phyloP scores from a whole-genome alignment of 495 filamentous ascomycete species.

The Aspergillus ostianus region DNA sequence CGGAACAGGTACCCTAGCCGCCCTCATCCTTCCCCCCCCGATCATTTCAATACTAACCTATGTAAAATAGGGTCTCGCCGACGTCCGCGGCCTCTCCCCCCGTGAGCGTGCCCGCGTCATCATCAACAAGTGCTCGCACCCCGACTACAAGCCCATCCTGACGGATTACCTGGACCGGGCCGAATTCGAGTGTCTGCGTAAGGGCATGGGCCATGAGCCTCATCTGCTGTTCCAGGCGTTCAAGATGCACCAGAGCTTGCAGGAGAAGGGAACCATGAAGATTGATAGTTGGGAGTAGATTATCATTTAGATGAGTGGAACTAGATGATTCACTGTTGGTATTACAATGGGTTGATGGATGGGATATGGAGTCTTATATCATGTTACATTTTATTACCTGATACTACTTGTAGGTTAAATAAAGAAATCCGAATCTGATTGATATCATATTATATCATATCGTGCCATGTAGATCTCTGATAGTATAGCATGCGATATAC shows the following conservation, averaged over 20 bases:
- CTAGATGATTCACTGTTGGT: no score
- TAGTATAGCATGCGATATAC: no score
- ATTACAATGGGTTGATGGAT: no score
- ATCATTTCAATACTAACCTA: conserved; percentile 2
- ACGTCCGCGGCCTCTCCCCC: conserved; percentile 79
- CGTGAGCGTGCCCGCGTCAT: conserved; percentile 82
- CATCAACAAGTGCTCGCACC: conserved; percentile 85
- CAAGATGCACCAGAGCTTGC: conserved; percentile 83
- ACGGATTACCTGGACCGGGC: conserved; percentile 83
- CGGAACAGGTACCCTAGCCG: conserved; percentile 55
- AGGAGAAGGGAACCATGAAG: conserved; percentile 83
- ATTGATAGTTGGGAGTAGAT: conserved; percentile 56
- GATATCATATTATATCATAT: neutral
- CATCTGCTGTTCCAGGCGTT: conserved; percentile 81
- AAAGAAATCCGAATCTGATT: no score
- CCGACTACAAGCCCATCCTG: conserved; percentile 80
- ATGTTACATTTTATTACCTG: no score
- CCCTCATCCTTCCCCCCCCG: neutral
- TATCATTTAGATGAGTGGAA: neutral
- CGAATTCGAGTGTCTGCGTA: conserved; percentile 81
- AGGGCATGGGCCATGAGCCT: conserved; percentile 89
- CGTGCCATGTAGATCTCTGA: no score
- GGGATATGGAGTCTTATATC: neutral
- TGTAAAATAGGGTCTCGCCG: conserved; percentile 61
- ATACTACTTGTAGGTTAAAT: no score